These are phyloP conservation scores for Candida silvatica DNA, from an alignment of 805 yeast species.

Conservation along the genomic window DNA sequence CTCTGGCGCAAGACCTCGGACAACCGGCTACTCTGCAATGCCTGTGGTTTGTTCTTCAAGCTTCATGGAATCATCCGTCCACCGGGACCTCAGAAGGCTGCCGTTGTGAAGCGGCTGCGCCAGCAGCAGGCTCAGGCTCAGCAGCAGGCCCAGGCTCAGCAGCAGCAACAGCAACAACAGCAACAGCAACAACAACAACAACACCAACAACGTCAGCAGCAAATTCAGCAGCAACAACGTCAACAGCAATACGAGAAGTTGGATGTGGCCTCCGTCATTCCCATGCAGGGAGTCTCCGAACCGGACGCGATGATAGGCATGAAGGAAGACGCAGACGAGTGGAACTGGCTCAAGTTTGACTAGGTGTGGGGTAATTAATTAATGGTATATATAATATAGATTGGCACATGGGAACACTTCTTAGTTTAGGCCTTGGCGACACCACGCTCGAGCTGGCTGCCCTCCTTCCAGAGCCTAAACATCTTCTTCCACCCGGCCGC, in stretches of 20 bases:
- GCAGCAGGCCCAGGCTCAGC: conserved; percentile 1
- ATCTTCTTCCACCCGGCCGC: neutral
- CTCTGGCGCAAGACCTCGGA: conserved; percentile 83
- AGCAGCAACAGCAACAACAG: conserved; percentile 1
- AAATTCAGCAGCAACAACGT: no score
- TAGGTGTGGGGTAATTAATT: conserved; percentile 9
- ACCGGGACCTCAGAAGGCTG: neutral
- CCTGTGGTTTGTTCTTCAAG: conserved; percentile 85
- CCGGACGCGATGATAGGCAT: neutral
- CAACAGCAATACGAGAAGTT: no score
- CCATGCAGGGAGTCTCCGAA: no score
- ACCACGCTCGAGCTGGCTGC: neutral
- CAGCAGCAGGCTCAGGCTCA: neutral
- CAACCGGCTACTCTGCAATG: conserved; percentile 82
- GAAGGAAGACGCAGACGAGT: conserved; percentile 15
- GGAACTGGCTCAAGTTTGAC: conserved; percentile 30
- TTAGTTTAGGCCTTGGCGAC: neutral
- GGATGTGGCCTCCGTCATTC: no score
- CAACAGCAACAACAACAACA: conserved; percentile 1
- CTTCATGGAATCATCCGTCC: conserved; percentile 60
- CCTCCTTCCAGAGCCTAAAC: conserved; percentile 2
- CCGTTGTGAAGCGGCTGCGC: neutral
- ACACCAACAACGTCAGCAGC: conserved; percentile 1
- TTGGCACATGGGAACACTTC: neutral
- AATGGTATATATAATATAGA: neutral